Evolutionary conservation across 2,329 filamentous ascomycete species (phyloP), one percentile per base, ranked within the genome.

Genomic region (Paecilomyces sp.): DNA sequence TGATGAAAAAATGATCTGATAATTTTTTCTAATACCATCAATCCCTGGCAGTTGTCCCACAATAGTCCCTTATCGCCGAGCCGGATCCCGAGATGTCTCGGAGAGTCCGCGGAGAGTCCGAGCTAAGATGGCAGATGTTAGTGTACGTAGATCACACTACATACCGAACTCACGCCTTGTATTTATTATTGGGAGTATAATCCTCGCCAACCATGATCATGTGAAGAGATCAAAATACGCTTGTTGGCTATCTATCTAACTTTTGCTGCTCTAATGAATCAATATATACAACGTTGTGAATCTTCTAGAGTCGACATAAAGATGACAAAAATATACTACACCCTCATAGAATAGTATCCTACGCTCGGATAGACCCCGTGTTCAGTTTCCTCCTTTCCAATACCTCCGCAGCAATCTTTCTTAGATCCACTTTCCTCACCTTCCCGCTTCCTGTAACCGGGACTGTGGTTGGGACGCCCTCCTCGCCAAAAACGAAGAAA

Each of bases 401-500:
- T 51, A 73, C 65, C 54, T 79, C 75, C 25, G 73, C 72, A 25
- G 76, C 74, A 60, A 74, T 73, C 60, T 78, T 82, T 64, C 78
- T 74, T 67, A 87, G 66, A 25, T 87, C 71, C 64, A 84, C 70
- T 64, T 89, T 89, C 66, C 85, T 82, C 59, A 89, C 84, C 74
- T 89, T 89, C 4, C 87, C 87, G 67, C 86, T 89, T 0, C 87
- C 87, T 18, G 87, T 89, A 68, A 89, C 75, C 12, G 87, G 87
- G 31, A 88, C 79, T 1, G 78, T 75, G 53, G 57, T 65, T 18
- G 65, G 65, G 15, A 87, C 79, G 8, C 81, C 83, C 52, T 81
- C 81, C 64, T 83, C 75, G 0, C 89, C 90, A 25, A 92, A 80
- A 83, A 89, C 91, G 70, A 92, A 91, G 18, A 92, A 72, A 70